Evolutionary conservation across 2,329 filamentous ascomycete genomes (phyloP), one percentile per base, ranked within the genome.

Genomic region (Coniochaeta ligniaria): DNA sequence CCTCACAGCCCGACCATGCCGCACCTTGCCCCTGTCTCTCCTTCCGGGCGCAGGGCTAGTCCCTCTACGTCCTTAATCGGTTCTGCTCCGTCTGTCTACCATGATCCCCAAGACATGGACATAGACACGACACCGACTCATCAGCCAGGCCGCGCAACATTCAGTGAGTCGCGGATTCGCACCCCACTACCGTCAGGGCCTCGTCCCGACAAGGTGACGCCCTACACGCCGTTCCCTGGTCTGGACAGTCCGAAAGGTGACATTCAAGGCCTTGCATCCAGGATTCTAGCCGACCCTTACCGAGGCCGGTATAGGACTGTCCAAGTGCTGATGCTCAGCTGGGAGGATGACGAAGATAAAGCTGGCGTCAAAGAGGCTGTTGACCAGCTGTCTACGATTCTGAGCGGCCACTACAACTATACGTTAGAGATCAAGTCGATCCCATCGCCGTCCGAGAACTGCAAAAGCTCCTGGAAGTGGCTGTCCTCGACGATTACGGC

Each of bases 141-240:
- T 16, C 72, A 75, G 28, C 69, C 71, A 7, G 73, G 73, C 12
- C 76, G 76, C 33, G 70, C 75, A 35, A 70, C 74, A 17, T 67
- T 78, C 31, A 78, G 73, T 66, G 81, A 84, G 57, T 67, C 78
- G 4, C 80, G 80, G 43, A 78, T 82, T 22, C 78, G 83, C 54
- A 85, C 82, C 2, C 83, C 83, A 14, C 68, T 86, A 9, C 83
- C 83, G 0, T 82, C 81, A 0, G 82, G 80, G 0, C 82, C 82
- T 5, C 77, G 81, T n/a, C 71, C 80, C 7, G 81, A 83, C 59
- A 83, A 80, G 67, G 75, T 78, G 5, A 67, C 78, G 1, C 76
- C 78, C 7, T 66, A 73, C 57, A 67, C 71, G 43, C 68, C 63
- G 2, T 65, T 83, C 28, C 80, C 80, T 4, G 79, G 79, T 6